phyloP scores from a whole-genome alignment of 169 alveolate species.

The Babesia gibsoni region DNA sequence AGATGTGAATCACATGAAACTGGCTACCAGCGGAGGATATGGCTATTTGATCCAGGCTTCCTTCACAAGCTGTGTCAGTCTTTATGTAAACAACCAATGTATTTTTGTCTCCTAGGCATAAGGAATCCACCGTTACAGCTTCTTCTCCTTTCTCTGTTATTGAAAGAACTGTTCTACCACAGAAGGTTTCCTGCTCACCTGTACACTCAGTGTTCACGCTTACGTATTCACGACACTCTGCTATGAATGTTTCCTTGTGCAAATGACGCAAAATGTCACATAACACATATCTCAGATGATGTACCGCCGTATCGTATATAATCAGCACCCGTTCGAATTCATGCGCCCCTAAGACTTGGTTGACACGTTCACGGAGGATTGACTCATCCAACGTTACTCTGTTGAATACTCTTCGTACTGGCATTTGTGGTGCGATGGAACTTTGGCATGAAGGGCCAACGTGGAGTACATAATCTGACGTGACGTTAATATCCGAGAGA shows the following conservation, averaged over 20 bases:
- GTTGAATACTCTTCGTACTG: not conserved
- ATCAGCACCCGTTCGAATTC: constrained; percentile 4
- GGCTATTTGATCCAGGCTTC: constrained; percentile 1
- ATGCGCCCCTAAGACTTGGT: not conserved
- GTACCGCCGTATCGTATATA: constrained; percentile 22
- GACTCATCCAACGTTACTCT: not conserved
- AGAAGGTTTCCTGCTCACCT: not conserved
- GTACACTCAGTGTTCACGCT: not conserved
- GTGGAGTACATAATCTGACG: constrained; percentile 48
- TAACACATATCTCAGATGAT: not conserved
- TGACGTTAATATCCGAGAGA: not conserved
- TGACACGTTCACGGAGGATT: not conserved
- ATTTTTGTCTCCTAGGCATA: not conserved
- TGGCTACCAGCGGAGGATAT: constrained; percentile 13
- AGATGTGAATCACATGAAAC: constrained; percentile 6
- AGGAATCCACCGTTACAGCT: not conserved
- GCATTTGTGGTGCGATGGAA: constrained; percentile 10
- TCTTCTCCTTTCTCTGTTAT: not conserved
- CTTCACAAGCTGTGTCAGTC: not conserved
- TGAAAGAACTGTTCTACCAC: not conserved
- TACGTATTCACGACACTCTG: constrained; percentile 7
- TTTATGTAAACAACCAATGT: constrained; percentile 6
- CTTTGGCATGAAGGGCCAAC: constrained; percentile 50
- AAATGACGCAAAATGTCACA: not conserved
- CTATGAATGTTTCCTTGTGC: not conserved